phyloP scores from a whole-genome alignment of 805 yeast genomes.

The Kuraishia cidri region DNA sequence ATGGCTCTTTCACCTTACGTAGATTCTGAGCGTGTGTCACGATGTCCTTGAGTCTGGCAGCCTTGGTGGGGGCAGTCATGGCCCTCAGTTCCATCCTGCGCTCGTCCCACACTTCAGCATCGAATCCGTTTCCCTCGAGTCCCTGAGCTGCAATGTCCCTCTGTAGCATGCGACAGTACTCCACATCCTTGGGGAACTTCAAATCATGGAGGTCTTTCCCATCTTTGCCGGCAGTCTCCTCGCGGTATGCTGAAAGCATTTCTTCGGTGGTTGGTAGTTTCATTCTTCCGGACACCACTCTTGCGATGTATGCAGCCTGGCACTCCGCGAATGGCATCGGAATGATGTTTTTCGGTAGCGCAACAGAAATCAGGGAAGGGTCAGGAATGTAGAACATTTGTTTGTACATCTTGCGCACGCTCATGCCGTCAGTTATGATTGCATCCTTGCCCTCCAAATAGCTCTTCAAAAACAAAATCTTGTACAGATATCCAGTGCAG shows the following conservation, averaged over 20 bases:
- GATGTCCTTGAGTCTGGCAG: constrained; percentile 15
- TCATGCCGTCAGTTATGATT: constrained; percentile 22
- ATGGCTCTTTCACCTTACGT: constrained; percentile 14
- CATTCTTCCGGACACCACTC: constrained; percentile 31
- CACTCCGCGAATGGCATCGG: constrained; percentile 43
- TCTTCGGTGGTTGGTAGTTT: constrained; percentile 26
- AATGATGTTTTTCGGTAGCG: constrained; percentile 33
- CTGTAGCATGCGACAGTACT: constrained; percentile 40
- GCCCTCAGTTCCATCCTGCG: constrained; percentile 13
- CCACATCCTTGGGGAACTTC: constrained; percentile 47
- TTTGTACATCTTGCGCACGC: constrained; percentile 29
- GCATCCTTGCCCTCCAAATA: constrained; percentile 16
- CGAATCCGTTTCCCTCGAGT: constrained; percentile 16
- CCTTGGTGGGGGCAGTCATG: constrained; percentile 16
- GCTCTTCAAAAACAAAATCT: constrained; percentile 49
- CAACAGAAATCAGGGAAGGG: constrained; percentile 32
- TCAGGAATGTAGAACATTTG: constrained; percentile 37
- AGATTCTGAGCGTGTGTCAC: constrained; percentile 17
- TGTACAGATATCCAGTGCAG: constrained; percentile 69
- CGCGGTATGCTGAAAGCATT: constrained; percentile 22
- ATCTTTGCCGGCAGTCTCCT: constrained; percentile 28
- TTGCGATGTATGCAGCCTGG: constrained; percentile 34
- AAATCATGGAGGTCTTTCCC: constrained; percentile 43
- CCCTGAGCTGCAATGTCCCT: constrained; percentile 25
- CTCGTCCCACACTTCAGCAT: constrained; percentile 20